These are phyloP conservation scores for Podaxis sp. DNA, from an alignment of 768 basidiomycete genomes.

Conservation along the genomic window DNA sequence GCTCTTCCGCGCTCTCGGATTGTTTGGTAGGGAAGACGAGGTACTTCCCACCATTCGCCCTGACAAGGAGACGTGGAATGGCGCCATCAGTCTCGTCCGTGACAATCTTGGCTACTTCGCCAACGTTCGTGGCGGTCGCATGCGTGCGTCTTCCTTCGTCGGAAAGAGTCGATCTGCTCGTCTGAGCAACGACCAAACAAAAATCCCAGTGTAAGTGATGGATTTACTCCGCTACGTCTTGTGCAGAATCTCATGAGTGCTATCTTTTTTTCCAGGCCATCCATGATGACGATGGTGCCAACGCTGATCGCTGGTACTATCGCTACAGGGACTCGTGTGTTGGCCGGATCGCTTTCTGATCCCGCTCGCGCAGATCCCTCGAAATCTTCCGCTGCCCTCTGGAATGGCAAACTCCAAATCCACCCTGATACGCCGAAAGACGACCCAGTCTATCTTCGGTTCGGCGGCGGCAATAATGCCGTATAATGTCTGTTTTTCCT, in stretches of 20 bases:
- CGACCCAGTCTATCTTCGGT: conserved; percentile 46
- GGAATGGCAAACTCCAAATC: conserved; percentile 83
- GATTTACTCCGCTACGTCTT: neutral
- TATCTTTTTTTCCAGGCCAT: conserved; percentile 25
- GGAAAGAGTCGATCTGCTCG: conserved; percentile 73
- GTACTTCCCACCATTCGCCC: conserved; percentile 63
- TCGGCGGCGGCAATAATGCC: neutral
- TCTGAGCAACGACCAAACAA: conserved; percentile 47
- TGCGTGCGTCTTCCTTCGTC: conserved; percentile 84
- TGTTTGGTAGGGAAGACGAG: conserved; percentile 65
- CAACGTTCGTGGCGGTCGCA: conserved; percentile 84
- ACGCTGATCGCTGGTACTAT: conserved; percentile 45
- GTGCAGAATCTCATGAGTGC: neutral
- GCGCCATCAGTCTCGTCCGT: conserved; percentile 77
- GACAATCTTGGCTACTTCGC: conserved; percentile 86
- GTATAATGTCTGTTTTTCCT: neutral
- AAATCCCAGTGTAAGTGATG: conserved; percentile 43
- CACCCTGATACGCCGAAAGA: conserved; percentile 81
- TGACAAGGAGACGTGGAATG: conserved; percentile 69
- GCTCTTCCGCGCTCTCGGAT: conserved; percentile 42
- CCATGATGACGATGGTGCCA: conserved; percentile 52
- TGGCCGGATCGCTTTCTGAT: conserved; percentile 62
- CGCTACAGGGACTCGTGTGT: conserved; percentile 65
- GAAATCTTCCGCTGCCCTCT: conserved; percentile 76
- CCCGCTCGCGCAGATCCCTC: conserved; percentile 79